Evolutionary conservation across 805 yeast species (phyloP).

Genomic region (Wickerhamiella lipophila): DNA sequence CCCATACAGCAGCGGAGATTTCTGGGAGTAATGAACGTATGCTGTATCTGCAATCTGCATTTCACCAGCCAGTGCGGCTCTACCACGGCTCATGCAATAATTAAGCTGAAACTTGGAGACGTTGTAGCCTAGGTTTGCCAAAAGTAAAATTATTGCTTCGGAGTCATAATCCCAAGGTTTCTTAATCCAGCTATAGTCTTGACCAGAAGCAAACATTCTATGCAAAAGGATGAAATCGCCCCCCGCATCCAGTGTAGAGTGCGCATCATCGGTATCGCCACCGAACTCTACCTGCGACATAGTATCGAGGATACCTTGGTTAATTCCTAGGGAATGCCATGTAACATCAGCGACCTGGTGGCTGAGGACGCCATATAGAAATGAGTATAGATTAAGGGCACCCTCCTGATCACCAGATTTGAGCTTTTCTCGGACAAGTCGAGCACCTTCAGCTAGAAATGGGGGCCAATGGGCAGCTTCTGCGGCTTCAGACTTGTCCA

Average conservation of each 20-base stretch:
- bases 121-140: conserved; percentile 30
- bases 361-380: conserved; percentile 44
- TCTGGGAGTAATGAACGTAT: conserved; percentile 26
- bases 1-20: conserved; percentile 36
- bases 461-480: conserved; percentile 66
- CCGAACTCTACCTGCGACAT: conserved; percentile 43
- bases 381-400: conserved; percentile 33
- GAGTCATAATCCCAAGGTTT: conserved; percentile 31
- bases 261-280: conserved; percentile 40
- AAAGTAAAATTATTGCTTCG: conserved; percentile 34
- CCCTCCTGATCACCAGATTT: conserved; percentile 20
- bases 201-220: conserved; percentile 28
- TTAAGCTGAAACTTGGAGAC: conserved; percentile 29
- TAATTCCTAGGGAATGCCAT: conserved; percentile 51
- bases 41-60: conserved; percentile 27
- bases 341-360: conserved; percentile 55
- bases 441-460: conserved; percentile 37
- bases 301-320: conserved; percentile 43
- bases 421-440: conserved; percentile 30
- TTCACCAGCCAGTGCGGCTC: conserved; percentile 40
- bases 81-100: conserved; percentile 45
- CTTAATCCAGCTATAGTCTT: conserved; percentile 24
- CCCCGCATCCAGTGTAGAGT: conserved; percentile 43
- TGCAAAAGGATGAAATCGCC: conserved; percentile 46
- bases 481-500: conserved; percentile 39